Conservation (phyloP, 306 rosid species). For the Elaeagnus macrophylla region DNA sequence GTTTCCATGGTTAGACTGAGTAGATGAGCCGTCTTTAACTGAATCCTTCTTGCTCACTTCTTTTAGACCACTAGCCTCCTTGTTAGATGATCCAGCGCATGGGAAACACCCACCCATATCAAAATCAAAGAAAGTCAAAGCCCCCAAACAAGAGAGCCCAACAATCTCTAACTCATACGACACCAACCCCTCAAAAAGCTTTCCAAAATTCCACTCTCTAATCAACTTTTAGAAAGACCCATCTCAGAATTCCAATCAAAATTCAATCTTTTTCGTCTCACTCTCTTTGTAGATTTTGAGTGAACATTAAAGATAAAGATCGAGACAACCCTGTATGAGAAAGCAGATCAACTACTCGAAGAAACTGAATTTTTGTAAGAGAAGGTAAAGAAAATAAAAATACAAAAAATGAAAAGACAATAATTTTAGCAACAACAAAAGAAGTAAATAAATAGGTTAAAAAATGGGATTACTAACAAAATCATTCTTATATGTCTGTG, state of each 20-base stretch:
- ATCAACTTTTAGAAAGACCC: constrained; percentile 25
- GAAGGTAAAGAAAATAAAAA: constrained; percentile 50
- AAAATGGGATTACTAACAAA: no score
- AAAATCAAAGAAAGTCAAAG: constrained; percentile 48
- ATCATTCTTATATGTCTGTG: no score
- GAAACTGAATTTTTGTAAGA: constrained; percentile 45
- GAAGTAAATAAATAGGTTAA: not conserved
- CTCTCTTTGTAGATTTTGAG: constrained; percentile 26
- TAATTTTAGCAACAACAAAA: not conserved
- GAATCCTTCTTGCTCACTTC: constrained; percentile 64
- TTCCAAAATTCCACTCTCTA: constrained; percentile 13
- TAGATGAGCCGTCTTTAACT: constrained; percentile 54
- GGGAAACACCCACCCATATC: constrained; percentile 99
- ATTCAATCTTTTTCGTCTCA: constrained; percentile 1
- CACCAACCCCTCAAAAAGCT: constrained; percentile 9
- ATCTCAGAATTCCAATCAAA: constrained; percentile 35
- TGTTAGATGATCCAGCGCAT: constrained; percentile 86
- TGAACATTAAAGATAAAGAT: constrained; percentile 45
- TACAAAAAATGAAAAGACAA: not conserved
- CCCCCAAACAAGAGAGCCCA: constrained; percentile 33
- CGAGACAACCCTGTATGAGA: constrained; percentile 49
- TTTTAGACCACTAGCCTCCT: constrained; percentile 51
- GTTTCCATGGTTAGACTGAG: constrained; percentile 60
- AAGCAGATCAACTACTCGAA: constrained; percentile 93
- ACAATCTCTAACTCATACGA: constrained; percentile 26